Evolutionary conservation across 768 basidiomycete genomes (phyloP).

Genomic region (Lactarius trivialis): DNA sequence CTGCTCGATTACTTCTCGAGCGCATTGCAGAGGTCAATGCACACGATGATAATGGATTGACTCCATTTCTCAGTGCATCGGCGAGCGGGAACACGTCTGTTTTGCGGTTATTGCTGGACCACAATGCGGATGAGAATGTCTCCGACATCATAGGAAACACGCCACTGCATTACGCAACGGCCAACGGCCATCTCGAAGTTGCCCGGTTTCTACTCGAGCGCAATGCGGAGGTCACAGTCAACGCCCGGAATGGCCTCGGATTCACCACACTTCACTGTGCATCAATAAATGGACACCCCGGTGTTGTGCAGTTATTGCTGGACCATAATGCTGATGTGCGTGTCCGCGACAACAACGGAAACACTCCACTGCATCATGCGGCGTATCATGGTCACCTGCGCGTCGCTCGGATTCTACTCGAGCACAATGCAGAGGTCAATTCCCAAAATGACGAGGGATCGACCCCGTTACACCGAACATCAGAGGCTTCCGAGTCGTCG

Average conservation of each 20-base stretch:
- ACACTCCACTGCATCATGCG: neutral
- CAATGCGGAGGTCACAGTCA: neutral
- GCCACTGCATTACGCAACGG: neutral
- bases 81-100: fast-evolving
- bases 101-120: neutral
- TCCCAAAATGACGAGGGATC: neutral
- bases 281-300: fast-evolving
- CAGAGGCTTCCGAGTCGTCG: no score
- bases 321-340: neutral
- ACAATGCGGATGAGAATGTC: neutral
- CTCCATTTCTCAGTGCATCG: neutral
- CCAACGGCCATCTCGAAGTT: neutral
- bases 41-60: neutral
- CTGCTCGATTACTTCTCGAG: neutral
- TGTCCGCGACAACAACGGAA: neutral
- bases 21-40: neutral
- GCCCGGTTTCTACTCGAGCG: neutral
- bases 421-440: neutral
- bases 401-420: neutral
- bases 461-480: no score
- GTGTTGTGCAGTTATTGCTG: neutral
- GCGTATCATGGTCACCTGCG: neutral
- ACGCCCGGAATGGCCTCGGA: neutral
- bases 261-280: neutral
- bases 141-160: neutral